Evolutionary conservation across 257 asterid genomes (phyloP).

Genomic region (Verbena officinalis): DNA sequence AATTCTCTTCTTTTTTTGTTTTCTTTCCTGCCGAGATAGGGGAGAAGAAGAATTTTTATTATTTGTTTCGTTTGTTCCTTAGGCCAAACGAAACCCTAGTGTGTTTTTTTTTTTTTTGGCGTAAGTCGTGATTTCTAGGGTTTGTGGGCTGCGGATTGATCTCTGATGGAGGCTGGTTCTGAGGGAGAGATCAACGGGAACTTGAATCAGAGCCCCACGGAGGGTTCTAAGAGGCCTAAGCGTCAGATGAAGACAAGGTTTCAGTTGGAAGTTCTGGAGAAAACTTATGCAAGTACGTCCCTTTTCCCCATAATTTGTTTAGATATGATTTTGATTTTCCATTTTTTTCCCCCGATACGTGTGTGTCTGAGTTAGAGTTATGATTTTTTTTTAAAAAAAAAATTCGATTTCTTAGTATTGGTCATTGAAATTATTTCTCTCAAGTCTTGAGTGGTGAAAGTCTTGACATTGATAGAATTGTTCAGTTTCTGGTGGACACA

Average conservation of each 20-base stretch:
- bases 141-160: conserved; percentile 50
- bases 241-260: conserved; percentile 99
- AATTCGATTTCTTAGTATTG: background rate
- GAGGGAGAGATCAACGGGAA: conserved; percentile 68
- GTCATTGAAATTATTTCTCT: conserved; percentile 1
- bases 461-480: conserved; percentile 1
- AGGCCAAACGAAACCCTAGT: conserved; percentile 52
- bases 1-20: conserved; percentile 37
- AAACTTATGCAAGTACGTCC: conserved; percentile 73
- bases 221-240: conserved; percentile 82
- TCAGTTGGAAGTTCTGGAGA: conserved; percentile 89
- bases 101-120: conserved; percentile 24
- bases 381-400: background rate
- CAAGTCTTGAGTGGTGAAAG: conserved; percentile 8
- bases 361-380: background rate
- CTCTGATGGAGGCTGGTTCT: conserved; percentile 80
- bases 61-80: conserved; percentile 25
- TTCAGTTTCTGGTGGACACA: conserved; percentile 24
- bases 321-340: too few species aligned
- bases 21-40: conserved; percentile 45
- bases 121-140: conserved; percentile 43
- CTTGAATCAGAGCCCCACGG: conserved; percentile 53
- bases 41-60: conserved; percentile 28
- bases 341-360: background rate
- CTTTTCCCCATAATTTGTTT: background rate